Percentiles rank a stretch among this genome's conserved stretches.
phyloP scores from a whole-genome alignment of 306 rosid genomes.

The Medicago lupulina region DNA sequence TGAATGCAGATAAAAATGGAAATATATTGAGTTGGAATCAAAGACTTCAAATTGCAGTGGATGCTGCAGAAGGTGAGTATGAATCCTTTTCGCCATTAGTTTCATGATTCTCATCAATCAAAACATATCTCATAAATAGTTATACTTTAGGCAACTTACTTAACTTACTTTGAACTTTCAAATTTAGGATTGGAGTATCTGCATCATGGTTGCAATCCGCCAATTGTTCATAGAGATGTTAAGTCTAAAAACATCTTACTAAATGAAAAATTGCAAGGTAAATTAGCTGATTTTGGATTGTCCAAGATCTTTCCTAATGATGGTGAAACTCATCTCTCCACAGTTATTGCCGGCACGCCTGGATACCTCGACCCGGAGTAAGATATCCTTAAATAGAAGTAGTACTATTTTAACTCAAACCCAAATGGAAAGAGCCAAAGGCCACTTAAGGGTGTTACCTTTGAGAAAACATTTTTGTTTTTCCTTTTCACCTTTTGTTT shows the following conservation, averaged over 20 bases:
- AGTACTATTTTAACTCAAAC: too few species aligned
- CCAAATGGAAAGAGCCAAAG: too few species aligned
- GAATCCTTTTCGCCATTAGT: neutral
- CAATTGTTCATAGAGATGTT: slow-evolving; percentile 72
- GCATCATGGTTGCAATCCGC: slow-evolving; percentile 59
- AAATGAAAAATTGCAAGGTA: slow-evolving; percentile 50
- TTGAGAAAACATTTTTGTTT: too few species aligned
- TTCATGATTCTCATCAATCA: neutral
- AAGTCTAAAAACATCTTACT: slow-evolving; percentile 69
- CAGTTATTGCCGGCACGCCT: slow-evolving; percentile 60
- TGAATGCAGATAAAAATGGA: slow-evolving; percentile 48
- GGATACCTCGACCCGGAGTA: slow-evolving; percentile 69
- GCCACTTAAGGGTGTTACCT: too few species aligned
- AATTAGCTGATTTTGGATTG: slow-evolving; percentile 73
- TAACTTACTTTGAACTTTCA: neutral
- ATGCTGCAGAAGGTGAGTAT: slow-evolving; percentile 62
- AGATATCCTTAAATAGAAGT: neutral
- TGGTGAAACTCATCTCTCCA: slow-evolving; percentile 50
- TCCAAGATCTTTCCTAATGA: slow-evolving; percentile 52
- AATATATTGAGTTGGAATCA: slow-evolving; percentile 60
- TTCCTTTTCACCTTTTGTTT: too few species aligned
- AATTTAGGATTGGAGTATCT: slow-evolving; percentile 65
- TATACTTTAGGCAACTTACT: neutral
- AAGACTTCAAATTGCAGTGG: slow-evolving; percentile 62
- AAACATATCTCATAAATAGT: neutral